Conservation (phyloP, 2,329 filamentous ascomycete species). For the Aspergillus texensis region DNA sequence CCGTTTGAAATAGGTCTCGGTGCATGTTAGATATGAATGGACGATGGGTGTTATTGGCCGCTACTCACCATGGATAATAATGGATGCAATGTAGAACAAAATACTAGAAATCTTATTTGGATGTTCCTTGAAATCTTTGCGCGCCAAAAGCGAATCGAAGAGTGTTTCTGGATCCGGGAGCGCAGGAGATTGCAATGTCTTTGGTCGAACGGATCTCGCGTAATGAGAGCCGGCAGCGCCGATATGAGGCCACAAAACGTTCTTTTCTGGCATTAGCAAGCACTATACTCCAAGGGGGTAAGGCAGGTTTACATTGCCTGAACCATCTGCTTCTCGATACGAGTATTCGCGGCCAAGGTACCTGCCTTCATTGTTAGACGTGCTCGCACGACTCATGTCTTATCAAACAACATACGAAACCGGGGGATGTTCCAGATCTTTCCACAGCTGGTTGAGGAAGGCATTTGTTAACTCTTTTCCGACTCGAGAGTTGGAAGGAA, state of each 20-base stretch:
- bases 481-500: conserved; percentile 39
- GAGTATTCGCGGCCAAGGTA: conserved; percentile 41
- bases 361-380: conserved; percentile 29
- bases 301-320: conserved; percentile 39
- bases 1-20: conserved; percentile 67
- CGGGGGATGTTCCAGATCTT: conserved; percentile 58
- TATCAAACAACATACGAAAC: conserved; percentile 43
- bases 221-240: conserved; percentile 69
- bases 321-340: conserved; percentile 42
- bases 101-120: conserved; percentile 74
- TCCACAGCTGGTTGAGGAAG: conserved; percentile 58
- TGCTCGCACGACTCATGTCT: neutral
- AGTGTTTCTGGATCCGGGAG: conserved; percentile 67
- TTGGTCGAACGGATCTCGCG: conserved; percentile 65
- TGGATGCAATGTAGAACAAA: conserved; percentile 73
- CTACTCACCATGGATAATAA: conserved; percentile 59
- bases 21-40: conserved; percentile 19
- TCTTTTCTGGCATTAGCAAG: conserved; percentile 46
- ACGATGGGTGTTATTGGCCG: no score
- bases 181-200: conserved; percentile 59
- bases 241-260: conserved; percentile 63
- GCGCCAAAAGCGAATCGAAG: conserved; percentile 69
- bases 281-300: conserved; percentile 20
- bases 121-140: conserved; percentile 64
- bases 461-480: conserved; percentile 49